Base-by-base conservation (phyloP, 805 yeast species). In the Candida morakotiae region DNA sequence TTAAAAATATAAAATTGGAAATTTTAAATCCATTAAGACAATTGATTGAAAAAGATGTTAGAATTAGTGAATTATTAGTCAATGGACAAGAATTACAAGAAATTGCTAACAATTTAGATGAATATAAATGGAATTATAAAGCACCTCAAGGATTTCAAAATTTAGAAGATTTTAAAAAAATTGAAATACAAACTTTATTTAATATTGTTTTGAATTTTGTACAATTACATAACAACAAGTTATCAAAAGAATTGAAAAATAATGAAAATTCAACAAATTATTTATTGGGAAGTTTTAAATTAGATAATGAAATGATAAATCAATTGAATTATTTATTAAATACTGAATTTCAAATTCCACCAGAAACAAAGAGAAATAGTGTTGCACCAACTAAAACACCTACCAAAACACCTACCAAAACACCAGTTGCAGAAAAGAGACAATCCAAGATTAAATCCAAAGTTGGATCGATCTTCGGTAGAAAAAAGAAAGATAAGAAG, bases 71-170 rank as follows among this genome's bases (percentile, higher is more conserved):
- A 51, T 72, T 75, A 51, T 64, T 77, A 52, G 62, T 57, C 62
- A 72, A 54, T 57, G 72, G 64, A 6, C 64, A 58, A 56, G 65
- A 67, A 63, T 45, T 65, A 56, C 45, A 61, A 51, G 60, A 73
- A 63, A 45, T 58, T 64, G 33, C 56, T 52, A 11, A 56, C 28
- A 47, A 48, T 34, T 35, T 67, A 38, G 35, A 38, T 18, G 79
- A 73, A 37, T 67, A 67, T 24, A 73, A 76, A 48, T 87, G 96
- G 96, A 81, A 79, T 44, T 65, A 75, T 37, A 79, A 81, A 55
- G 91, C 93, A 2, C 91, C 95, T 2, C 77, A 73, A 38, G 77
- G 83, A 29, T 83, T 85, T 53, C 81, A 81, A 47, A 77, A 77
- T 45, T 82, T 87, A 55, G 93, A 87, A 53, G 70, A 69, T 43